These are phyloP conservation scores for Rhinocladiella mackenziei DNA, from an alignment of 2,329 filamentous ascomycete species.

Conservation along the genomic window DNA sequence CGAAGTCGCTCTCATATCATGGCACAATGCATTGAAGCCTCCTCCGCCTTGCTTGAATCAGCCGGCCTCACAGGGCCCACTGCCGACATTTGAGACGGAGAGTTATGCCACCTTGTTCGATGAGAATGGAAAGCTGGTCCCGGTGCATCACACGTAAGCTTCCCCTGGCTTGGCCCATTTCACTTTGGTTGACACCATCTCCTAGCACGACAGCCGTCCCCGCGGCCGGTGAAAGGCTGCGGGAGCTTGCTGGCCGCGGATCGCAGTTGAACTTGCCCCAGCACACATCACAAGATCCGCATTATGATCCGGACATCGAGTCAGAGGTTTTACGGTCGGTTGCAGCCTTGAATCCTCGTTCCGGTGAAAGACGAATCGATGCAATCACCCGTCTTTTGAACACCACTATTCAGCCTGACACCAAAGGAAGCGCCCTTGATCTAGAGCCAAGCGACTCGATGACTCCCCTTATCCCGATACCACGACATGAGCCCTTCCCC, in stretches of 20 bases:
- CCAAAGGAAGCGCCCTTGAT: conserved; percentile 53
- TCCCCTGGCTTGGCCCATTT: background rate
- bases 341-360: conserved; percentile 49
- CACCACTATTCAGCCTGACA: conserved; percentile 52
- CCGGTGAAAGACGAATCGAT: conserved; percentile 52
- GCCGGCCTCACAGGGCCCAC: conserved; percentile 42
- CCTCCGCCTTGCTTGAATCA: conserved; percentile 54
- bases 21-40: conserved; percentile 61
- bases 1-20: conserved; percentile 69
- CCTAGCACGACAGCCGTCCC: conserved; percentile 11
- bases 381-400: conserved; percentile 65
- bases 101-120: conserved; percentile 26
- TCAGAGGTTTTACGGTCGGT: conserved; percentile 62
- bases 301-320: conserved; percentile 61
- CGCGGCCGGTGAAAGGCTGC: conserved; percentile 15
- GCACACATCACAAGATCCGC: conserved; percentile 56
- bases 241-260: conserved; percentile 20
- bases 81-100: conserved; percentile 27
- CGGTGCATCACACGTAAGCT: conserved; percentile 20
- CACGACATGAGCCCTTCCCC: conserved; percentile 55
- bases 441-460: conserved; percentile 51
- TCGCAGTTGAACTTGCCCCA: conserved; percentile 43
- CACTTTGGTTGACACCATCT: too few species aligned
- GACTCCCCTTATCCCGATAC: conserved; percentile 61
- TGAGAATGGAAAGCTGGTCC: conserved; percentile 13